Evolutionary conservation across 306 rosid genomes (phyloP).

Genomic region (Sindora glabra): DNA sequence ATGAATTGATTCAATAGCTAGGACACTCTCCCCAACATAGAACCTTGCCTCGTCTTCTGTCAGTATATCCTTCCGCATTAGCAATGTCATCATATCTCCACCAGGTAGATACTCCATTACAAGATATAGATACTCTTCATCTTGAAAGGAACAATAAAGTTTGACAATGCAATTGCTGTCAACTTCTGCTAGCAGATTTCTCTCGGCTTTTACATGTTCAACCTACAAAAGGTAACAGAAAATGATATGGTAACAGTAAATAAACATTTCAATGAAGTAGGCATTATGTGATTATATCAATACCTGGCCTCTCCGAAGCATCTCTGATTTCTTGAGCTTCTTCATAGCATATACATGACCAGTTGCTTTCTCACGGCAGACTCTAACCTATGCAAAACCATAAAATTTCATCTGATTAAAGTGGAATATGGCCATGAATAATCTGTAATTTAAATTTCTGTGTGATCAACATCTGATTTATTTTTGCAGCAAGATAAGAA

Average conservation of each 20-base stretch:
- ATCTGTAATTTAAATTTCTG: neutral
- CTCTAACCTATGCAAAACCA: constrained; percentile 60
- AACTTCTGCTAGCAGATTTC: constrained; percentile 97
- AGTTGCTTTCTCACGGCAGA: constrained; percentile 89
- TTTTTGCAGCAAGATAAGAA: neutral
- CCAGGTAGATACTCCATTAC: constrained; percentile 99
- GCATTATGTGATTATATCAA: neutral
- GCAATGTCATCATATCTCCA: constrained; percentile 99
- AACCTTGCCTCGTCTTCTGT: constrained; percentile 92
- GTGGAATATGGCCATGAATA: neutral
- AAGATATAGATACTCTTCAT: constrained; percentile 86
- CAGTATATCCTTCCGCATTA: constrained; percentile 94
- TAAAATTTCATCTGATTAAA: too few relatives aligned
- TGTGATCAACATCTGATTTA: neutral
- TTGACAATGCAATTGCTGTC: constrained; percentile 97
- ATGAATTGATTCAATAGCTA: constrained; percentile 94
- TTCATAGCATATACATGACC: constrained; percentile 97
- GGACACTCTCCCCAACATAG: constrained; percentile 94
- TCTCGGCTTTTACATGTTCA: constrained; percentile 98
- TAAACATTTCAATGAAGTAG: constrained; percentile 6
- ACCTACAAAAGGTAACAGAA: constrained; percentile 48
- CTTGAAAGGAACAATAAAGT: constrained; percentile 96
- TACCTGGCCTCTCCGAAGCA: constrained; percentile 99
- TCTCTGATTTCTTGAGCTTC: constrained; percentile 98
- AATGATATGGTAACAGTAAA: constrained; percentile 10